Percentiles rank a stretch among this genome's conserved stretches.
Conservation (phyloP, 345 rosid genomes). For the Noccaea caerulescens region DNA sequence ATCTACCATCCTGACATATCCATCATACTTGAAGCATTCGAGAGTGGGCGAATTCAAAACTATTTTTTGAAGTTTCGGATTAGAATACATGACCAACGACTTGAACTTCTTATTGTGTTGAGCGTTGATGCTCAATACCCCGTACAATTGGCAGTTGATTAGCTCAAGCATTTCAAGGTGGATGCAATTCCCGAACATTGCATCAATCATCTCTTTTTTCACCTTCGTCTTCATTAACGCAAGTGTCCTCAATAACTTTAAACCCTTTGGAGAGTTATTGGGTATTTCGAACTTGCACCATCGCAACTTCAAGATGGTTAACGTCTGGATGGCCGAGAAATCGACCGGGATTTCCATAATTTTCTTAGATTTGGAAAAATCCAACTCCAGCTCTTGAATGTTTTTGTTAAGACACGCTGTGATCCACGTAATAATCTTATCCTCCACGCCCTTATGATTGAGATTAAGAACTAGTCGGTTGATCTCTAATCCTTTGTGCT, state of each 20-base stretch:
- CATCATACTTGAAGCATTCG: conserved; percentile 4
- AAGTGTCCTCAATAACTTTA: not conserved
- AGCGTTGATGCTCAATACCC: not conserved
- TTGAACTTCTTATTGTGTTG: not conserved
- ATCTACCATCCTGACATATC: not conserved
- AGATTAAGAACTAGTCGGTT: not conserved
- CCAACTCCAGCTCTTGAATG: not conserved
- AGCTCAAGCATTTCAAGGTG: conserved; percentile 12
- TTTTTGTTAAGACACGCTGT: not conserved
- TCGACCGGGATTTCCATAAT: not conserved
- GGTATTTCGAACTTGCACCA: not conserved
- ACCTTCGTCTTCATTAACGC: not conserved
- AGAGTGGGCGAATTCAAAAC: not conserved
- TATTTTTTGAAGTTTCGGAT: not conserved
- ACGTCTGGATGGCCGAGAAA: not conserved
- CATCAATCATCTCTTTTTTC: not conserved
- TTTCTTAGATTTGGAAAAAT: conserved; percentile 16
- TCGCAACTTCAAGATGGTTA: not conserved
- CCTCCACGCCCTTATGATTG: not conserved
- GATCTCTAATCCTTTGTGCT: not conserved
- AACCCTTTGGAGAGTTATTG: not conserved
- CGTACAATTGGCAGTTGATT: not conserved
- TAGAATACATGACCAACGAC: not conserved
- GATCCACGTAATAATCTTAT: not conserved
- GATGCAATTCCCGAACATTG: not conserved